Conservation (phyloP, 768 basidiomycete genomes). For the Pulveroboletus sp. region DNA sequence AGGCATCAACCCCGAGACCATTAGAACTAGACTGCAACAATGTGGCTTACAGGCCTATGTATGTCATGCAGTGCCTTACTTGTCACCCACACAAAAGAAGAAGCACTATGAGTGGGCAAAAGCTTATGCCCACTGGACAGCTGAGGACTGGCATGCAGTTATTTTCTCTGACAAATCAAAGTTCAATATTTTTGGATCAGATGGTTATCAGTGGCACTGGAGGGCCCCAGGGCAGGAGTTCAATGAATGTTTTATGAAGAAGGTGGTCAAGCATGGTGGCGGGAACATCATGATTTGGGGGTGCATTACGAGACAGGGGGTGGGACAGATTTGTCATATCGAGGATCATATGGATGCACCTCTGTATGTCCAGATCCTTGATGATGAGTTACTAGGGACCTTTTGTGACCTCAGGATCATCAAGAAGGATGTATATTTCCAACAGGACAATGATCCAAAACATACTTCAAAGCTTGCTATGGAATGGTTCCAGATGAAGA, state of each 20-base stretch:
- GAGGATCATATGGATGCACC: constrained; percentile 30
- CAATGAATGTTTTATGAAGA: constrained; percentile 19
- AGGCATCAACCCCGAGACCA: too few relatives aligned
- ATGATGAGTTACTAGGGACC: constrained; percentile 28
- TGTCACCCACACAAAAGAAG: constrained; percentile 15
- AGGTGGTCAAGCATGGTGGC: constrained; percentile 35
- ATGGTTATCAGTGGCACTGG: too few relatives aligned
- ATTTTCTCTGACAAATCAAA: too few relatives aligned
- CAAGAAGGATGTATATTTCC: constrained; percentile 18
- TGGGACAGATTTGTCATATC: constrained; percentile 26
- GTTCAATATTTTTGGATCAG: too few relatives aligned
- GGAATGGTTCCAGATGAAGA: too few relatives aligned
- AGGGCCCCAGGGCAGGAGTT: too few relatives aligned
- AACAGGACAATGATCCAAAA: too few relatives aligned
- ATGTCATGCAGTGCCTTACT: constrained; percentile 16
- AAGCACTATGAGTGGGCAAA: constrained; percentile 22
- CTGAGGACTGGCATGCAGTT: constrained; percentile 29
- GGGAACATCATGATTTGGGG: constrained; percentile 38
- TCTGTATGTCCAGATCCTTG: constrained; percentile 29
- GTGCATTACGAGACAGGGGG: constrained; percentile 27
- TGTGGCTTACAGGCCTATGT: neutral
- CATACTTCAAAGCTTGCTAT: too few relatives aligned
- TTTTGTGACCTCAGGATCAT: constrained; percentile 20
- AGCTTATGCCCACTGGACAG: too few relatives aligned
- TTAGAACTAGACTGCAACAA: neutral